Base-by-base conservation (phyloP, 768 basidiomycete genomes). In the Mycena vitilis region DNA sequence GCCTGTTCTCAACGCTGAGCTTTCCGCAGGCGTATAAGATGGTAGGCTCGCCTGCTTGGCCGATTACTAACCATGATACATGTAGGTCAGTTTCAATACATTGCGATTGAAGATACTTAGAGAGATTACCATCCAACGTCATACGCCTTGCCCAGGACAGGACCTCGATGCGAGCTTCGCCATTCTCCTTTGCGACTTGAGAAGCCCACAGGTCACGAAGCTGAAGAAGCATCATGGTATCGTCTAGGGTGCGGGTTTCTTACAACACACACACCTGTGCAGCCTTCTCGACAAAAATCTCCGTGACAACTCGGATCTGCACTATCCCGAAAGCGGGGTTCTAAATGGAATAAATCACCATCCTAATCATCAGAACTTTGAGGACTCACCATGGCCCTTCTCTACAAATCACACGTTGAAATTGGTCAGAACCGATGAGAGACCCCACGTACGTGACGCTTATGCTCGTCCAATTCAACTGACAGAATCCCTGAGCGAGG, bases 271-370 rank as follows among this genome's bases (percentile, higher is more conserved):
- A 15, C 52, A 83, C 84, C 71, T 76, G 69, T 3, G 75, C 52
- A 0, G 83, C 69, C 63, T 84, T 84, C 9, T 77, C 77, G 13
- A 81, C 53, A 80, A 85, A 61, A 18, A 81, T 76, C 5, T 76
- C 75, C 0, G 81, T 81, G 5, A 85, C 53, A 11, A 76, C 78
- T 0, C 84, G 78, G 36, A 86, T 78, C 63, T 85, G 85, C 0
- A 77, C 74, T 1, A 78, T 76, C 4, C 83, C 82, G 48, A 86
- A 86, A 4, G 84, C 83, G 9, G 84, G 85, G 54, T 85, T 86
- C 85, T 83, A 49, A 20, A 23, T 38, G 49, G 6, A 42, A 37
- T 20, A 5, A 51, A 38, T 40, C 7, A 15, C 57, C 7, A 5
- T 11, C 23, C 12, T 8, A 16, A 47, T 36, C 34, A 23, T 18